Evolutionary conservation across 352 stramenopile species (phyloP), one percentile per base, ranked within the genome.

Genomic region (Pythium dissotocum): DNA sequence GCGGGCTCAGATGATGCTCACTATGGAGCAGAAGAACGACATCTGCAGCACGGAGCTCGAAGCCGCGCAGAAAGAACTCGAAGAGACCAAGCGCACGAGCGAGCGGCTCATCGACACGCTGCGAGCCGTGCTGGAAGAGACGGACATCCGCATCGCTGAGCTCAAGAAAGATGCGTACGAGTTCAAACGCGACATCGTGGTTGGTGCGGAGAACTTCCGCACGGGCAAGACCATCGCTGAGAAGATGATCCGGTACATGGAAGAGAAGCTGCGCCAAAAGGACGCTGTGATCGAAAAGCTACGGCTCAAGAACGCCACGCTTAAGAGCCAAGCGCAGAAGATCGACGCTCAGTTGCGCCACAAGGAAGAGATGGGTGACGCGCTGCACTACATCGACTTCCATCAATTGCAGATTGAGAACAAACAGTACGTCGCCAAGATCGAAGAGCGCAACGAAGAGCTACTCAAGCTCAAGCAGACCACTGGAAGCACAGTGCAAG

Each of bases 371-470:
- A 97, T 98, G 88, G 93, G 94, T 21, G 94, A 98, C 61, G 91
- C 91, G 9, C 79, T 98, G 7, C 94, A 98, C 69, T 98, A 98
- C 77, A 98, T 98, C 51, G 94, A 98, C 57, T 98, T 98, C 58
- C 94, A 98, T 72, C 89, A 97, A 63, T 79, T 98, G 12, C 94
- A 98, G 78, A 98, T 98, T 56, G 94, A 98, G 73, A 98, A 98
- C 83, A 98, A 98, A 62, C 94, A 98, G 77, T 98, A 98, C 78
- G 81, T 98, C 8, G 82, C 85, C 57, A 98, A 96, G 70, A 98
- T 98, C 65, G 94, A 98, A 70, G 94, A 98, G 77, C 80, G 92
- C 35, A 98, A 98, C 63, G 86, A 97, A 70, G 93, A 98, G 76
- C 77, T 98, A 14, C 80, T 98, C 65, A 89, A 88, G 56, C 81